These are phyloP conservation scores for Ceratocystiopsis brevicomis DNA, from an alignment of 2,329 filamentous ascomycete species.

Conservation along the genomic window DNA sequence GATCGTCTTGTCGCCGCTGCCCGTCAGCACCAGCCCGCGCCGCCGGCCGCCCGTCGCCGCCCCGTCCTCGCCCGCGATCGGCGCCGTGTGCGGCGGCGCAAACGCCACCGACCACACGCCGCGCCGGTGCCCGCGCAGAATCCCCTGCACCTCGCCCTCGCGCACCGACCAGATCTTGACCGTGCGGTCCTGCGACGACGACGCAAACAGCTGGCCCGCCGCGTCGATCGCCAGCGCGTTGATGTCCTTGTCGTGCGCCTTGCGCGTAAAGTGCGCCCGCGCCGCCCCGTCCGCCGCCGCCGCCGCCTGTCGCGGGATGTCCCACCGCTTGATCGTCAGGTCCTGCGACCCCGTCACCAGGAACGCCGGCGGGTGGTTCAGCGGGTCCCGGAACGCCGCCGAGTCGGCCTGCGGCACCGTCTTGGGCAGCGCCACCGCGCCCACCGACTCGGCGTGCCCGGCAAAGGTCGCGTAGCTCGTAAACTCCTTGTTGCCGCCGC, in stretches of 20 bases:
- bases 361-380: slow-evolving; percentile 65
- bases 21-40: slow-evolving; percentile 67
- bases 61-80: slow-evolving; percentile 15
- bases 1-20: slow-evolving; percentile 87
- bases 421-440: slow-evolving; percentile 70
- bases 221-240: slow-evolving; percentile 77
- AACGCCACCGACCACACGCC: slow-evolving; percentile 95
- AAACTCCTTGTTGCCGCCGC: slow-evolving; percentile 43
- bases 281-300: slow-evolving; percentile 19
- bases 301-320: slow-evolving; percentile 42
- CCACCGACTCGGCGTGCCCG: slow-evolving; percentile 85
- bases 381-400: slow-evolving; percentile 50
- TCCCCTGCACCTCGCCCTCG: slow-evolving; percentile 77
- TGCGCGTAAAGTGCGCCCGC: slow-evolving; percentile 67
- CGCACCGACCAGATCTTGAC: slow-evolving; percentile 93
- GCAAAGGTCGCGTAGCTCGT: slow-evolving; percentile 40
- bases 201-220: slow-evolving; percentile 66
- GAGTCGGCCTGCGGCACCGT: slow-evolving; percentile 47
- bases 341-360: slow-evolving; percentile 88
- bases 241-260: slow-evolving; percentile 97
- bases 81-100: slow-evolving; percentile 61
- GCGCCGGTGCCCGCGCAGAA: slow-evolving; percentile 78
- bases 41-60: slow-evolving; percentile 39
- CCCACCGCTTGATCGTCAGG: slow-evolving; percentile 88
- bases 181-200: slow-evolving; percentile 87